These are phyloP conservation scores for Yamadazyma mexicana DNA, from an alignment of 1,139 yeast genomes.

Conservation along the genomic window DNA sequence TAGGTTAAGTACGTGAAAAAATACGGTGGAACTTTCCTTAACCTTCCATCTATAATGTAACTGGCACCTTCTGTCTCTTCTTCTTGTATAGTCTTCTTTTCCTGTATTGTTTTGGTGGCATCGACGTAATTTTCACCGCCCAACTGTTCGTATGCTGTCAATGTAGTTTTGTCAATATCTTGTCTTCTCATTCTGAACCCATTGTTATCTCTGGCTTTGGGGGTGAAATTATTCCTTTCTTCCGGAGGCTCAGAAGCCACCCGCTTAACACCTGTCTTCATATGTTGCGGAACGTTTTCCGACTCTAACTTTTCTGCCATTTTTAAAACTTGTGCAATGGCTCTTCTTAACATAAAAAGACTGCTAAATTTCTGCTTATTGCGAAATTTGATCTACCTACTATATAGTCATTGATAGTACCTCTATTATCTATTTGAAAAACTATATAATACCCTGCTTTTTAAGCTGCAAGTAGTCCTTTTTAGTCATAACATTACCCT, in stretches of 20 bases:
- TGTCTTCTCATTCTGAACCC: conserved; percentile 53
- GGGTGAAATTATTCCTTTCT: conserved; percentile 11
- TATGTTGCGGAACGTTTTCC: neutral
- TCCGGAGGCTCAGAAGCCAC: conserved; percentile 21
- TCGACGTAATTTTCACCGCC: conserved; percentile 34
- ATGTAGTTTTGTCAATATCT: conserved; percentile 39
- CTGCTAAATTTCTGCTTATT: neutral
- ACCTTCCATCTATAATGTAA: conserved; percentile 54
- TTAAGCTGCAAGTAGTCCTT: conserved; percentile 80
- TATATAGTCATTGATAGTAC: no score
- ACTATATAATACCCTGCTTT: conserved; percentile 68
- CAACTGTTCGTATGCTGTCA: conserved; percentile 43
- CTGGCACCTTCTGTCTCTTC: conserved; percentile 56
- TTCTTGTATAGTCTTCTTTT: conserved; percentile 49
- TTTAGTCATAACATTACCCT: conserved; percentile 89
- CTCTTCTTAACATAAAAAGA: neutral
- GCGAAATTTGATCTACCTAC: no score
- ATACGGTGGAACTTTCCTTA: conserved; percentile 81
- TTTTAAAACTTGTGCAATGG: neutral
- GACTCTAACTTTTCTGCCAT: conserved; percentile 3
- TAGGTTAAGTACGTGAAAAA: conserved; percentile 86
- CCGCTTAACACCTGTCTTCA: conserved; percentile 21
- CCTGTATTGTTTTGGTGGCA: conserved; percentile 21
- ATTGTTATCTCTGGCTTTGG: conserved; percentile 40
- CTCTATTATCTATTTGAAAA: no score